Evolutionary conservation across 495 filamentous ascomycete genomes (phyloP).

Genomic region (Amorphotheca resinae): DNA sequence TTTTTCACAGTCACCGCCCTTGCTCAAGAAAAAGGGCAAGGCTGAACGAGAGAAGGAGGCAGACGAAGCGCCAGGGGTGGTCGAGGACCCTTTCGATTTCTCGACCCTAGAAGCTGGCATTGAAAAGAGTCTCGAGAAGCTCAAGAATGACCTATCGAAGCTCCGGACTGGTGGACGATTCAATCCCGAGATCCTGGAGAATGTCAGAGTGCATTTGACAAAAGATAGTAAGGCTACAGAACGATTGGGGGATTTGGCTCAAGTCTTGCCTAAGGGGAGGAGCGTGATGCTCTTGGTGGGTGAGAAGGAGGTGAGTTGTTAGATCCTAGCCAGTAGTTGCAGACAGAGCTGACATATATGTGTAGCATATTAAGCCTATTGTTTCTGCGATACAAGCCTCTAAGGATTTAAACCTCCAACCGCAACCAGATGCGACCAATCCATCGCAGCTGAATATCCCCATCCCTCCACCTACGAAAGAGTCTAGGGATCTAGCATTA

Average conservation of each 20-base stretch:
- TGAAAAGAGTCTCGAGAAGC: constrained; percentile 37
- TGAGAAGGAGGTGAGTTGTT: constrained; percentile 42
- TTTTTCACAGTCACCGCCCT: constrained; percentile 20
- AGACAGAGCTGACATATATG: constrained; percentile 1
- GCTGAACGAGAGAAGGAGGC: constrained; percentile 13
- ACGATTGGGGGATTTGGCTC: constrained; percentile 58
- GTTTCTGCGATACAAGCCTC: constrained; percentile 55
- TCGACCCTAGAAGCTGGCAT: constrained; percentile 49
- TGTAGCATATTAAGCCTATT: constrained; percentile 56
- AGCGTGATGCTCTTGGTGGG: constrained; percentile 51
- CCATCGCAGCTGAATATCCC: constrained; percentile 57
- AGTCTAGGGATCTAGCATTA: constrained; percentile 40
- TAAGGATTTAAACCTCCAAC: constrained; percentile 53
- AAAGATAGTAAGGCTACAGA: constrained; percentile 40
- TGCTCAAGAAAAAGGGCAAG: constrained; percentile 17
- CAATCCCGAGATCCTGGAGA: constrained; percentile 54
- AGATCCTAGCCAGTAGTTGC: constrained; percentile 17
- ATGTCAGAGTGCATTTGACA: constrained; percentile 46
- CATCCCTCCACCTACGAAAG: constrained; percentile 57
- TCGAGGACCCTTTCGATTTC: constrained; percentile 54
- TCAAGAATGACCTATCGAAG: constrained; percentile 51
- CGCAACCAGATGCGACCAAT: constrained; percentile 55
- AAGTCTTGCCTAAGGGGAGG: constrained; percentile 61
- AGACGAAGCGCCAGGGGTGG: background rate
- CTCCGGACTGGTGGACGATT: constrained; percentile 54